Evolutionary conservation across 129 eudicot species (phyloP).

Genomic region (Dittrichia graveolens): DNA sequence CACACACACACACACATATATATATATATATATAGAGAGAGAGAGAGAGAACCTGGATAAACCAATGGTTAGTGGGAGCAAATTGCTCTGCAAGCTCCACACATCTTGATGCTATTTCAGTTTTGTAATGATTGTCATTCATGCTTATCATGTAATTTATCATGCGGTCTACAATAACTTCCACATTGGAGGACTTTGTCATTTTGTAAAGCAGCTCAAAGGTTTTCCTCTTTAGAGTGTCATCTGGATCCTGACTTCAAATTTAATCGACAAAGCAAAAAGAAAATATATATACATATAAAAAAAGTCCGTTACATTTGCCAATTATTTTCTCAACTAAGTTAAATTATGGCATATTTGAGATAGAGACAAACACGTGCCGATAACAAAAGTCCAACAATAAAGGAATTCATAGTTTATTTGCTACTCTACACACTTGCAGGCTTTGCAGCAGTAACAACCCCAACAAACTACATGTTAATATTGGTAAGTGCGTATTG

Average conservation of each 20-base stretch:
- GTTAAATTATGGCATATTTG: too few species aligned
- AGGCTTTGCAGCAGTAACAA: too few species aligned
- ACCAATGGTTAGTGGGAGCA: slow-evolving; percentile 99
- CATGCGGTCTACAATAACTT: slow-evolving; percentile 99
- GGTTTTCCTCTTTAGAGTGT: slow-evolving; percentile 94
- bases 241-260: slow-evolving; percentile 87
- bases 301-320: not conserved
- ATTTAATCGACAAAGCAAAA: not conserved
- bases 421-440: too few species aligned
- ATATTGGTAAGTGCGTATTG: too few species aligned
- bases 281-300: not conserved
- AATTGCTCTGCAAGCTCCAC: slow-evolving; percentile 99
- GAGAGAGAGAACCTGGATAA: slow-evolving; percentile 67
- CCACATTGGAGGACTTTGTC: slow-evolving; percentile 94
- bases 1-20: too few species aligned
- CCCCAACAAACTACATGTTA: too few species aligned
- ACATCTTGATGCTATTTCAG: slow-evolving; percentile 97
- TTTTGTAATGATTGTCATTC: slow-evolving; percentile 92
- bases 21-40: too few species aligned
- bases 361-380: too few species aligned
- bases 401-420: too few species aligned
- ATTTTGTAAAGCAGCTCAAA: slow-evolving; percentile 91
- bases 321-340: too few species aligned
- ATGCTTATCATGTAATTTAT: slow-evolving; percentile 96
- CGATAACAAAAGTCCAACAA: too few species aligned